A percentile compares a stretch with the other conserved stretches of the same genome.
Evolutionary conservation across 441 rosid genomes (phyloP).

Genomic region (Lepidium campestre): DNA sequence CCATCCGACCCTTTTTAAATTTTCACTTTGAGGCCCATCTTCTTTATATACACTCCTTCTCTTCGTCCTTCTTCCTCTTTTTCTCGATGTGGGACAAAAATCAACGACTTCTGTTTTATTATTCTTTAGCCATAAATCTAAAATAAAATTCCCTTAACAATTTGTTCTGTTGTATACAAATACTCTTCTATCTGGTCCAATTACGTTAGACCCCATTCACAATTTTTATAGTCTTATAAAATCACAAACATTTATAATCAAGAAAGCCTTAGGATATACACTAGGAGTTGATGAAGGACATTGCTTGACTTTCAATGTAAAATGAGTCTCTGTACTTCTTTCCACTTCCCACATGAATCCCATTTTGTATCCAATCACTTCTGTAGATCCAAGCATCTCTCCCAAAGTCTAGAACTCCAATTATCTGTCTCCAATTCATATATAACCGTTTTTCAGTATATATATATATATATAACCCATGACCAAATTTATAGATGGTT

Average conservation of each 20-base stretch:
- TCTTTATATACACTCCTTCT: not conserved
- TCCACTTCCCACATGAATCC: slow-evolving; percentile 65
- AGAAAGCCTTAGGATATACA: not conserved
- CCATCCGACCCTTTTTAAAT: slow-evolving; percentile 90
- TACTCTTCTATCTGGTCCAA: not conserved
- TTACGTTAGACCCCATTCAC: not conserved
- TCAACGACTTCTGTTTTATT: not conserved
- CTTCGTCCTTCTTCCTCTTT: not conserved
- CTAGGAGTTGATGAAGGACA: slow-evolving; percentile 70
- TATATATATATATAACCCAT: not conserved
- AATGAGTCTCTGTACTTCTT: slow-evolving; percentile 92
- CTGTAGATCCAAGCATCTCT: slow-evolving; percentile 91
- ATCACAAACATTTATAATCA: too few relatives aligned
- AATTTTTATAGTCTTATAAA: not conserved
- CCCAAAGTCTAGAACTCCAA: slow-evolving; percentile 80
- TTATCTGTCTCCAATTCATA: slow-evolving; percentile 40
- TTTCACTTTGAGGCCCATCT: fast-evolving
- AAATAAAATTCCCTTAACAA: not conserved
- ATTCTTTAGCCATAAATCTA: not conserved
- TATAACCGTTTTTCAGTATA: not conserved
- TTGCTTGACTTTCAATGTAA: slow-evolving; percentile 77
- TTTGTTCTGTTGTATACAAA: not conserved
- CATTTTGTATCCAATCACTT: slow-evolving; percentile 81
- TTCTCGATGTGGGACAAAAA: slow-evolving; percentile 47
- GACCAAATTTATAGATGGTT: not conserved